These are phyloP conservation scores for Bondarzewia mesenterica DNA, from an alignment of 1,284 basidiomycete genomes.

Conservation along the genomic window DNA sequence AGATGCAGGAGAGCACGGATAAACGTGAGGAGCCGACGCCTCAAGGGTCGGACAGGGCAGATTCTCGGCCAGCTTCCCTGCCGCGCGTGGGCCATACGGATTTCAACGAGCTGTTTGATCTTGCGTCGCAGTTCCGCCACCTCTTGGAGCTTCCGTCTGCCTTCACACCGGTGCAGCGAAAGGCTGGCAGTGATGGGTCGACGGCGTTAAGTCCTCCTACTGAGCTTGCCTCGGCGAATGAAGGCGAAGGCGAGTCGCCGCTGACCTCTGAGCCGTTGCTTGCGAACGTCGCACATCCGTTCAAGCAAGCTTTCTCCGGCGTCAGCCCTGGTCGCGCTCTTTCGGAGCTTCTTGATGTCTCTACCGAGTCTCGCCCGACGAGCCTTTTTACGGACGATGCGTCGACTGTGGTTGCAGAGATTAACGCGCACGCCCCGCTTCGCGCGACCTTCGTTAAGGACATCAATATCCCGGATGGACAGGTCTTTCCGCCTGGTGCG, in stretches of 20 bases:
- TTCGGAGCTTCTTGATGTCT: neutral
- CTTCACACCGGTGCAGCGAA: conserved; percentile 5
- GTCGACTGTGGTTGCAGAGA: conserved; percentile 3
- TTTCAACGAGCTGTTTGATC: conserved; percentile 14
- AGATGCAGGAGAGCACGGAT: neutral
- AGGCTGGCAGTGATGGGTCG: neutral
- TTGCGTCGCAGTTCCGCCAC: conserved; percentile 14
- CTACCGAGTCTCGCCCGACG: neutral
- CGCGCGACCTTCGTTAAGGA: conserved; percentile 57
- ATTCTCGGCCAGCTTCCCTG: conserved; percentile 3
- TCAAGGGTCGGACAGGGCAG: neutral
- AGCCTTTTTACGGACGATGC: conserved; percentile 5
- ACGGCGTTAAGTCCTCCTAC: neutral
- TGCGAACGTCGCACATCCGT: conserved; percentile 13
- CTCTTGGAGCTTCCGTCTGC: conserved; percentile 10
- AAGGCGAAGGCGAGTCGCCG: conserved; percentile 18
- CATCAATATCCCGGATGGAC: conserved; percentile 67
- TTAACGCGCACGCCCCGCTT: conserved; percentile 18
- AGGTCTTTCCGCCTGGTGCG: conserved; percentile 73
- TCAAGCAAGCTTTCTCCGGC: conserved; percentile 1
- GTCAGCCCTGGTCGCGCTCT: conserved; percentile 9
- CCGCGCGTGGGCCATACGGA: conserved; percentile 13
- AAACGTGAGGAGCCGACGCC: too few relatives aligned
- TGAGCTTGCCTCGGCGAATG: neutral
- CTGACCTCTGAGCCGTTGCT: conserved; percentile 24